These are phyloP conservation scores for Ophiostoma sp. DNA, from an alignment of 2,329 filamentous ascomycete genomes.

Conservation along the genomic window DNA sequence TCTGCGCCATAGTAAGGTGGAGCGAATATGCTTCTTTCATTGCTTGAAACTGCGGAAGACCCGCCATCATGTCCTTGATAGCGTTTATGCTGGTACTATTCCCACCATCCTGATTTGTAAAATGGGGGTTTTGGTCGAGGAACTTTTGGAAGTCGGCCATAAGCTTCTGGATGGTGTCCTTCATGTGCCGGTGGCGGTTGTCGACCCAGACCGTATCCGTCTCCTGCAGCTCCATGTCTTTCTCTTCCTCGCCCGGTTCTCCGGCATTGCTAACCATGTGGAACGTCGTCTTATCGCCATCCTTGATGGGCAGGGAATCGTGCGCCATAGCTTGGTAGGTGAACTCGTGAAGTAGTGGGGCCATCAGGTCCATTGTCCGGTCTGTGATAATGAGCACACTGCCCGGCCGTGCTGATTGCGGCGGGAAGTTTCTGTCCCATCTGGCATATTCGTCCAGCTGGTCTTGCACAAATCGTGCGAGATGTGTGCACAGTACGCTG, in stretches of 20 bases:
- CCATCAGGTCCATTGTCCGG: slow-evolving; percentile 83
- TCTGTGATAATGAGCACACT: slow-evolving; percentile 83
- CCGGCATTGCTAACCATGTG: slow-evolving; percentile 74
- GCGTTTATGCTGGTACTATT: slow-evolving; percentile 74
- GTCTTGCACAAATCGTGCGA: slow-evolving; percentile 86
- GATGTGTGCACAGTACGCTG: slow-evolving; percentile 75
- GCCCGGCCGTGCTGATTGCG: slow-evolving; percentile 68
- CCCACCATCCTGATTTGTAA: slow-evolving; percentile 62
- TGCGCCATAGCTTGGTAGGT: slow-evolving; percentile 99
- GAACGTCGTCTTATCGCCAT: slow-evolving; percentile 83
- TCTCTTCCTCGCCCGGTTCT: slow-evolving; percentile 63
- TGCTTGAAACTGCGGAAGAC: slow-evolving; percentile 87
- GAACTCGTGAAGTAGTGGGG: slow-evolving; percentile 89
- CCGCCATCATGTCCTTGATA: slow-evolving; percentile 95
- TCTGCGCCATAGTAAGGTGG: slow-evolving; percentile 93
- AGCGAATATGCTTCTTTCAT: slow-evolving; percentile 93
- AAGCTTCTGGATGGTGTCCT: slow-evolving; percentile 89
- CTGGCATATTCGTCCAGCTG: slow-evolving; percentile 86
- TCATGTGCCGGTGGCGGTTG: slow-evolving; percentile 94
- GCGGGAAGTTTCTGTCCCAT: slow-evolving; percentile 78
- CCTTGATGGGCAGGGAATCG: slow-evolving; percentile 81
- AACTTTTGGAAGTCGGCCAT: slow-evolving; percentile 92
- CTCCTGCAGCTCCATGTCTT: slow-evolving; percentile 86
- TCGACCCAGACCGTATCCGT: slow-evolving; percentile 93
- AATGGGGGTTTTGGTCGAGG: slow-evolving; percentile 84